These are phyloP conservation scores for Xylaria palmicola DNA, from an alignment of 495 filamentous ascomycete species.

Conservation along the genomic window DNA sequence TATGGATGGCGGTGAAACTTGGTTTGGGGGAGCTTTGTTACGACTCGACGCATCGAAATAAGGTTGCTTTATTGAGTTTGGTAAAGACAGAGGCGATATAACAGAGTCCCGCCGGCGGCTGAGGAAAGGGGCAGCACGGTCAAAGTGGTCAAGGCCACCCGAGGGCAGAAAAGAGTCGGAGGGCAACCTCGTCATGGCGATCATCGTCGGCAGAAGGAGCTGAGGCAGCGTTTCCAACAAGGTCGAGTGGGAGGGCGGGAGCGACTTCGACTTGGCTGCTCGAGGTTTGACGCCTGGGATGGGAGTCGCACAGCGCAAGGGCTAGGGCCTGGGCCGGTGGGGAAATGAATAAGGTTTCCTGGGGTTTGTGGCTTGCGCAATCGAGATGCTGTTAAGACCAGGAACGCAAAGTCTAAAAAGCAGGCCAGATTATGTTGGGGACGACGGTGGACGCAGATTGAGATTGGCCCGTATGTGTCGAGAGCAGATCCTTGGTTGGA, in stretches of 20 bases:
- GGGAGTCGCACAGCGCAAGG: too few species aligned
- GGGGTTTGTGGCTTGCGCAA: not conserved
- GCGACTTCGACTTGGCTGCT: not conserved
- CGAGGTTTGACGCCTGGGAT: not conserved
- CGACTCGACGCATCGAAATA: slow-evolving; percentile 33
- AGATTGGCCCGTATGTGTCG: not conserved
- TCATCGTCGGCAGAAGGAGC: slow-evolving; percentile 9
- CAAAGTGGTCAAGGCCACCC: slow-evolving; percentile 17
- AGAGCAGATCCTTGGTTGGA: not conserved
- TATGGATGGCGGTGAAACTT: slow-evolving; percentile 24
- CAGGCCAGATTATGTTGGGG: not conserved
- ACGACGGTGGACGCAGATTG: not conserved
- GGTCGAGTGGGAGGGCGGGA: too few species aligned
- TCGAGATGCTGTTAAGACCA: not conserved
- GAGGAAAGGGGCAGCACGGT: slow-evolving; percentile 23
- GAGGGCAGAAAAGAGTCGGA: slow-evolving; percentile 34
- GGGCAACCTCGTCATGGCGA: slow-evolving; percentile 33
- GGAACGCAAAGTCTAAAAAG: not conserved
- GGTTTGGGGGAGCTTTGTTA: slow-evolving; percentile 27
- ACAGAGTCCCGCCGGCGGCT: slow-evolving; percentile 35
- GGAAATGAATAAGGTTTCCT: not conserved
- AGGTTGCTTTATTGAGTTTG: slow-evolving; percentile 30
- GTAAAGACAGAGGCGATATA: slow-evolving; percentile 42
- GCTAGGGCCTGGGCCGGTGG: not conserved
- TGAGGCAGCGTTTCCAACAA: too few species aligned